These are phyloP conservation scores for Striga hermonthica DNA, from an alignment of 305 asterid genomes.

Conservation along the genomic window DNA sequence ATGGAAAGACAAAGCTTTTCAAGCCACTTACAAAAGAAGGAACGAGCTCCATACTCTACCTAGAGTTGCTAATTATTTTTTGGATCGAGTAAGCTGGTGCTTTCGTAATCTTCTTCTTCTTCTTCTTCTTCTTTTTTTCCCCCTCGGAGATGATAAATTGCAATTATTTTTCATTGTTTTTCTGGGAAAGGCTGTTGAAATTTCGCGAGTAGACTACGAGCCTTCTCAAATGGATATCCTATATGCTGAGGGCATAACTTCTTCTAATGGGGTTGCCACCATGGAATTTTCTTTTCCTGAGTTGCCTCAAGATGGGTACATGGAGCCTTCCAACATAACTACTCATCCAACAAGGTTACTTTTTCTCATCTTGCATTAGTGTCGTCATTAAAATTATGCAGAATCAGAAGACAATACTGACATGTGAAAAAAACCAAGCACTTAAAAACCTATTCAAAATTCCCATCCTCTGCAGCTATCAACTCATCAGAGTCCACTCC, in stretches of 20 bases:
- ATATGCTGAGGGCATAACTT: constrained; percentile 74
- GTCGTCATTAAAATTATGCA: no score
- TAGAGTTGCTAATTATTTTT: constrained; percentile 78
- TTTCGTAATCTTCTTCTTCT: constrained; percentile 1
- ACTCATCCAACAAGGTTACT: constrained; percentile 45
- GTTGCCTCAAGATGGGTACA: constrained; percentile 51
- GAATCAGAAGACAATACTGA: no score
- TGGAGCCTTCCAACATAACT: constrained; percentile 57
- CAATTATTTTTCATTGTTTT: constrained; percentile 1
- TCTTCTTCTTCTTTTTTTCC: no score
- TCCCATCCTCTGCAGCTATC: constrained; percentile 42
- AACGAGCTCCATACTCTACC: constrained; percentile 65
- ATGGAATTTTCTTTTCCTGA: constrained; percentile 71
- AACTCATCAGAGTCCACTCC: constrained; percentile 61
- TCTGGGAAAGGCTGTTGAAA: constrained; percentile 61
- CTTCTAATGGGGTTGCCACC: constrained; percentile 76
- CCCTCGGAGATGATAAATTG: background rate
- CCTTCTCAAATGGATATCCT: constrained; percentile 86
- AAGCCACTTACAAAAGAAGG: constrained; percentile 68
- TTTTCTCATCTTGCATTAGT: constrained; percentile 13
- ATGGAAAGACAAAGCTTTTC: constrained; percentile 72
- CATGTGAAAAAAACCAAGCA: no score
- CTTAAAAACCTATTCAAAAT: no score
- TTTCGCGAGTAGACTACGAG: constrained; percentile 63
- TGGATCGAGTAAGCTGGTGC: constrained; percentile 53